Conservation (phyloP, 345 rosid species). For the Psidium friedrichsthalianum region DNA sequence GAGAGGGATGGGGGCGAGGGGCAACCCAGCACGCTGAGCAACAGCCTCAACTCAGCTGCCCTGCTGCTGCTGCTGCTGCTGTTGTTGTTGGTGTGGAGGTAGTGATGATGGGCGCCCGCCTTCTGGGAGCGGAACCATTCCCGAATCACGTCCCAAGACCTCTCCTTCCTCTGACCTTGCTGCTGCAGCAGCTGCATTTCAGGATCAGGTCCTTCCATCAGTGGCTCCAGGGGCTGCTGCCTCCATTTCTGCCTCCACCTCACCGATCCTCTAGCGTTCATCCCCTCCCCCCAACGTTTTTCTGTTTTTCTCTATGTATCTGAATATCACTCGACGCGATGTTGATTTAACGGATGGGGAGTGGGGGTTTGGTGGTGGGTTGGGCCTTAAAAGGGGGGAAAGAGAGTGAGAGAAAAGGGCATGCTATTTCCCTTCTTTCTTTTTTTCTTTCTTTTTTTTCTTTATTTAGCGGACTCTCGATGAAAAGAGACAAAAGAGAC, state of each 20-base stretch:
- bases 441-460: too few relatives aligned
- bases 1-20: constrained; percentile 81
- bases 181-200: constrained; percentile 84
- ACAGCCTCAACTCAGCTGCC: constrained; percentile 63
- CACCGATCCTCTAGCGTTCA: constrained; percentile 5
- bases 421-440: too few relatives aligned
- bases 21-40: constrained; percentile 84
- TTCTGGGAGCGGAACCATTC: constrained; percentile 91
- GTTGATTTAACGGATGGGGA: not conserved
- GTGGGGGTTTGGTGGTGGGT: not conserved
- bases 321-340: not conserved
- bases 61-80: constrained; percentile 16
- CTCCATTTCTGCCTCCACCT: constrained; percentile 42
- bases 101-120: not conserved
- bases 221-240: constrained; percentile 73
- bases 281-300: not conserved
- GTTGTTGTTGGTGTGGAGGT: not conserved
- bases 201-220: constrained; percentile 94
- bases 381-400: too few relatives aligned
- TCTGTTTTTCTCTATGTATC: not conserved
- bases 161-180: constrained; percentile 59
- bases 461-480: not conserved
- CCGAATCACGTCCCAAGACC: constrained; percentile 78
- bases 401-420: too few relatives aligned
- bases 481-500: constrained; percentile 46